phyloP scores from a whole-genome alignment of 805 yeast genomes.

The Candida quercuum region DNA sequence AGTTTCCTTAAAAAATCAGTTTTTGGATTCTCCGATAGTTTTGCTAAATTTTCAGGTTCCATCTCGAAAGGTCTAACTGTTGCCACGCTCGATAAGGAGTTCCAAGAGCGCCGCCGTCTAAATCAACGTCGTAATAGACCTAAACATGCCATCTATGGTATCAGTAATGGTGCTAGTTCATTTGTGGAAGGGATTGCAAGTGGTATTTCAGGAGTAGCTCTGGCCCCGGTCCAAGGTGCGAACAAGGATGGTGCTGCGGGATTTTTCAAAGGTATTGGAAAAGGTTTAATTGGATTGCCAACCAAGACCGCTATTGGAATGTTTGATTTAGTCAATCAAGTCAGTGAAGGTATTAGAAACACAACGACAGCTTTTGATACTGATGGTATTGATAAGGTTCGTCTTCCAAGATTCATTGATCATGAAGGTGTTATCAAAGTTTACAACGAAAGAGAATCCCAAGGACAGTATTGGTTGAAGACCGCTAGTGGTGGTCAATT shows the following conservation, averaged over 20 bases:
- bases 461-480: slow-evolving; percentile 92
- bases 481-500: slow-evolving; percentile 75
- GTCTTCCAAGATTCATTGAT: slow-evolving; percentile 75
- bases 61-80: slow-evolving; percentile 90
- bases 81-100: slow-evolving; percentile 80
- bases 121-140: slow-evolving; percentile 75
- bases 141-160: slow-evolving; percentile 77
- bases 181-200: slow-evolving; percentile 81
- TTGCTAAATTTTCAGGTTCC: slow-evolving; percentile 90
- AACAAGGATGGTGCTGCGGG: slow-evolving; percentile 86
- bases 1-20: slow-evolving; percentile 93
- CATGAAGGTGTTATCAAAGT: slow-evolving; percentile 71
- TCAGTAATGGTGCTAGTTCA: slow-evolving; percentile 83
- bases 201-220: slow-evolving; percentile 86
- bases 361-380: slow-evolving; percentile 88
- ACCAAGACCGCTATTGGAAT: slow-evolving; percentile 95
- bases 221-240: slow-evolving; percentile 89
- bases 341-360: slow-evolving; percentile 89
- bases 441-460: slow-evolving; percentile 76
- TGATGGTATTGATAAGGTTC: slow-evolving; percentile 68
- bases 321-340: slow-evolving; percentile 86
- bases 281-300: slow-evolving; percentile 92
- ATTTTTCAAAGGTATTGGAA: slow-evolving; percentile 89
- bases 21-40: slow-evolving; percentile 89
- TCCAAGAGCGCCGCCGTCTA: slow-evolving; percentile 75